These are phyloP conservation scores for Alternaria brassicicola DNA, from an alignment of 2,329 filamentous ascomycete genomes.

Conservation along the genomic window DNA sequence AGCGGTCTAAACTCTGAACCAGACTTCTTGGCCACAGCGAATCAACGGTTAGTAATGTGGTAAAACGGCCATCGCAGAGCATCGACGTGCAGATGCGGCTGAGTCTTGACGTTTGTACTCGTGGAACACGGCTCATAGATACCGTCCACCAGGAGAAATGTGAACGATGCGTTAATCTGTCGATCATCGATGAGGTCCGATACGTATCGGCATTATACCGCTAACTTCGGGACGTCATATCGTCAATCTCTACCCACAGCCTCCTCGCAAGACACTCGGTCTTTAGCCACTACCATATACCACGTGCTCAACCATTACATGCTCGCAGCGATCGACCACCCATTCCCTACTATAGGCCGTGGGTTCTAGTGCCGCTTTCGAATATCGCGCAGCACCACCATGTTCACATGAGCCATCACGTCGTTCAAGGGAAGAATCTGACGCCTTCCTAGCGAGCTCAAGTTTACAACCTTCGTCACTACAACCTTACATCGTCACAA, in stretches of 20 bases:
- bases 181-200: not conserved
- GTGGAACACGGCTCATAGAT: not conserved
- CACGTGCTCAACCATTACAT: not conserved
- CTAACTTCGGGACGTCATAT: not conserved
- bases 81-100: not conserved
- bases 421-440: no score
- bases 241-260: not conserved
- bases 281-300: not conserved
- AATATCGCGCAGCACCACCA: not conserved
- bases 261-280: not conserved
- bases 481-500: no score
- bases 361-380: not conserved
- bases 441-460: no score
- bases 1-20: not conserved
- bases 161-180: not conserved
- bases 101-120: not conserved
- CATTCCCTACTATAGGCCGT: not conserved
- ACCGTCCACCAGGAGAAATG: not conserved
- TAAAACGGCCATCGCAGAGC: not conserved
- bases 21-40: not conserved
- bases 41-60: not conserved
- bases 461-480: no score
- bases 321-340: not conserved
- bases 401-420: not conserved
- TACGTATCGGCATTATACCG: not conserved